These are phyloP conservation scores for Sambucus nigra DNA, from an alignment of 129 eudicot species.

Conservation along the genomic window DNA sequence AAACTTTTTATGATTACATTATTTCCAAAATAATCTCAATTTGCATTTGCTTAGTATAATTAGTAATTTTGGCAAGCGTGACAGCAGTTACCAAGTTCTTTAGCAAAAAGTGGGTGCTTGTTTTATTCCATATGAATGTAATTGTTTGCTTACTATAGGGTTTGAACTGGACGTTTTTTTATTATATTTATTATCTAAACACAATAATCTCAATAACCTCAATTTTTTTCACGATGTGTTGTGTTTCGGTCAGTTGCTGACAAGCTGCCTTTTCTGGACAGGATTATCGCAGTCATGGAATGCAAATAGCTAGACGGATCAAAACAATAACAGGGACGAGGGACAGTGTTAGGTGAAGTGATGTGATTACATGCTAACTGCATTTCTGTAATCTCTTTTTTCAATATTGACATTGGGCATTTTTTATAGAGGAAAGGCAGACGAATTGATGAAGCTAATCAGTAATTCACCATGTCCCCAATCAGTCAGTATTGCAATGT, in stretches of 20 bases:
- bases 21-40: background rate
- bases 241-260: slow-evolving; percentile 5
- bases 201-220: background rate
- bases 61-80: background rate
- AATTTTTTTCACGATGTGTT: background rate
- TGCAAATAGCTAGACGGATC: slow-evolving; percentile 48
- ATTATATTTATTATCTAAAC: background rate
- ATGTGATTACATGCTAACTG: background rate
- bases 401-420: too few relatives aligned
- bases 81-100: background rate
- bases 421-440: slow-evolving; percentile 38
- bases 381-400: background rate
- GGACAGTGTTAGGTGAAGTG: slow-evolving; percentile 67
- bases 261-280: slow-evolving; percentile 17
- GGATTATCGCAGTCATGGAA: slow-evolving; percentile 50
- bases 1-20: background rate
- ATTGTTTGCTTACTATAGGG: background rate
- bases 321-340: slow-evolving; percentile 49
- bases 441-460: slow-evolving; percentile 45
- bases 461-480: slow-evolving; percentile 49
- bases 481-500: slow-evolving; percentile 43
- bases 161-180: too few relatives aligned
- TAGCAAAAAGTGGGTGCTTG: background rate
- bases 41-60: background rate
- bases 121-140: background rate